phyloP scores from a whole-genome alignment of 2,329 filamentous ascomycete genomes.

The Sphaerulina vaccinii region DNA sequence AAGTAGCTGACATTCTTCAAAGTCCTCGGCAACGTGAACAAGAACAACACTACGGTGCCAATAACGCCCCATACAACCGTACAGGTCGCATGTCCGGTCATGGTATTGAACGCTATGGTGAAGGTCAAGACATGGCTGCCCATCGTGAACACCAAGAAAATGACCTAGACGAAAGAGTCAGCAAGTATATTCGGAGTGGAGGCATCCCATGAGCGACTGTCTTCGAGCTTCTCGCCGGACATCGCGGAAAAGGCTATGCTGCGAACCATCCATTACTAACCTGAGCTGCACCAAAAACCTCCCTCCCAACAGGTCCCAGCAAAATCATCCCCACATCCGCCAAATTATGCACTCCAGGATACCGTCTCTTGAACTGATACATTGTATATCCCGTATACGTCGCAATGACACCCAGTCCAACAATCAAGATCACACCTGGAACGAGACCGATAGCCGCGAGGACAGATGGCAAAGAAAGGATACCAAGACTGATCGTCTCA shows the following conservation, averaged over 20 bases:
- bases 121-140: slow-evolving; percentile 69
- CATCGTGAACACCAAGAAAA: slow-evolving; percentile 68
- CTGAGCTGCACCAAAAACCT: slow-evolving; percentile 63
- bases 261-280: too few species aligned
- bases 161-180: too few species aligned
- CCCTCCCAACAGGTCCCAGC: slow-evolving; percentile 59
- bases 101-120: slow-evolving; percentile 66
- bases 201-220: too few species aligned
- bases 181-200: too few species aligned
- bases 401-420: slow-evolving; percentile 55
- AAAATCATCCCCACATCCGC: slow-evolving; percentile 67
- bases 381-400: slow-evolving; percentile 62
- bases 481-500: slow-evolving; percentile 57
- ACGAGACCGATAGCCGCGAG: slow-evolving; percentile 54
- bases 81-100: slow-evolving; percentile 62
- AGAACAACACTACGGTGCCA: slow-evolving; percentile 57
- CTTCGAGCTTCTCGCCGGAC: too few species aligned
- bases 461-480: slow-evolving; percentile 55
- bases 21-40: slow-evolving; percentile 62
- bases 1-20: slow-evolving; percentile 63
- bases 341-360: slow-evolving; percentile 58
- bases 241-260: too few species aligned
- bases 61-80: slow-evolving; percentile 65
- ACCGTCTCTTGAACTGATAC: slow-evolving; percentile 57
- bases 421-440: slow-evolving; percentile 55